These are phyloP conservation scores for Dendrocalamus sinicus DNA, from an alignment of 176 grass and related monocot genomes.

Conservation along the genomic window DNA sequence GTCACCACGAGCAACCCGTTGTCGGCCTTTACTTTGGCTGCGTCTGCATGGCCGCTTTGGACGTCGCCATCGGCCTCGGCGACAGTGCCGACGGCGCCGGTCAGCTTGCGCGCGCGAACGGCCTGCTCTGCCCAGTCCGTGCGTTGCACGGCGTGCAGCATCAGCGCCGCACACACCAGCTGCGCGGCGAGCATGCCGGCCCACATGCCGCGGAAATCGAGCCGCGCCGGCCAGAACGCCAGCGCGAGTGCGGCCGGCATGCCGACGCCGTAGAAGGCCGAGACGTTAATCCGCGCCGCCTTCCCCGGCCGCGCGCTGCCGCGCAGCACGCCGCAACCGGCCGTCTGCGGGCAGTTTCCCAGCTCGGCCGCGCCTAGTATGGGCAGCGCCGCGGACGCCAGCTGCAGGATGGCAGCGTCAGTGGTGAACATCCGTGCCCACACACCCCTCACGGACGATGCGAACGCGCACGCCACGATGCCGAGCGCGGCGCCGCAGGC, in stretches of 20 bases:
- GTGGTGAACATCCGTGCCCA: constrained; percentile 80
- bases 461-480: constrained; percentile 55
- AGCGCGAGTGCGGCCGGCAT: constrained; percentile 77
- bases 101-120: constrained; percentile 55
- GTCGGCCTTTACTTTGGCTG: constrained; percentile 14
- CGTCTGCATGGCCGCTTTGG: constrained; percentile 29
- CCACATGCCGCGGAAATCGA: constrained; percentile 83
- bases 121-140: constrained; percentile 70
- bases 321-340: constrained; percentile 80
- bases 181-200: constrained; percentile 81
- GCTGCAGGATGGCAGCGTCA: constrained; percentile 50
- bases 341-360: constrained; percentile 89
- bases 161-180: constrained; percentile 67
- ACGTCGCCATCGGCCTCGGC: constrained; percentile 15
- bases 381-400: constrained; percentile 67
- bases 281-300: constrained; percentile 69
- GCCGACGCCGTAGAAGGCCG: constrained; percentile 75
- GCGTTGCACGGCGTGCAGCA: constrained; percentile 57
- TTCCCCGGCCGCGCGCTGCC: constrained; percentile 63
- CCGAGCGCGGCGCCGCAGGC: constrained; percentile 56
- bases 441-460: constrained; percentile 54
- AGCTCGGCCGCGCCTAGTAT: constrained; percentile 83
- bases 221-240: constrained; percentile 59
- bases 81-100: constrained; percentile 9
- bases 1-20: constrained; percentile 47